Evolutionary conservation across 345 rosid species (phyloP), one percentile per base, ranked within the genome.

Genomic region (Boechera retrofracta): DNA sequence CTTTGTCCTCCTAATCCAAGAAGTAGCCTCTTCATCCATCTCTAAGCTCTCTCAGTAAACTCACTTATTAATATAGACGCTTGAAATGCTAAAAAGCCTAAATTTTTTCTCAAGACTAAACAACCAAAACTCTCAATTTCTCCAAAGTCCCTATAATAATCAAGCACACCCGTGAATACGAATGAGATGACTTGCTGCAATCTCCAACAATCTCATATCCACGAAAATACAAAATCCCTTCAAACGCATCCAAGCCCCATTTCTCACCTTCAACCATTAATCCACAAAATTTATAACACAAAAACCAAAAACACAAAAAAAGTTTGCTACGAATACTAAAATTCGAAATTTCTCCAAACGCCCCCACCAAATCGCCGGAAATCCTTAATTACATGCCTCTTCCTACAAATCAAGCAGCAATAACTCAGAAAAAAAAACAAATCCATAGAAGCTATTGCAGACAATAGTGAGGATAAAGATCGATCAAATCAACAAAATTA

Each of bases 1-100:
- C 38, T 91, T 96, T 0, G 96, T 68, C 82, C 99, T 87, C 87
- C 99, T 86, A 42, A 96, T 78, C 99, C 97, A 93, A 41, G 98
- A 96, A 82, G 51, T 60, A 67, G 85, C 79, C 26, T 89, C 95
- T 65, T 87, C 98, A 72, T 78, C 93, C 97, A 91, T 95, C 47
- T 79, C 76, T 63, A 31, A 70, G 53, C 64, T 69, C 64, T 7
- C 24, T 5, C 1, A 24, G 29, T n/a, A 58, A n/a, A 55, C 44
- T 5, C 28, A 26, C 28, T 45, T 53, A 49, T 49, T 6, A 21
- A 21, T 44, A 26, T n/a, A 63, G 67, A 75, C 39, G 44, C 67
- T 75, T 29, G 57, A 72, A 77, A 81, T 62, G 71, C 81, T 71
- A 69, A 45, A 59, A 71, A 77, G 28, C 71, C 64, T 52, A 64